Evolutionary conservation across 352 stramenopile species (phyloP).

Genomic region (Globisporangium spinosum): DNA sequence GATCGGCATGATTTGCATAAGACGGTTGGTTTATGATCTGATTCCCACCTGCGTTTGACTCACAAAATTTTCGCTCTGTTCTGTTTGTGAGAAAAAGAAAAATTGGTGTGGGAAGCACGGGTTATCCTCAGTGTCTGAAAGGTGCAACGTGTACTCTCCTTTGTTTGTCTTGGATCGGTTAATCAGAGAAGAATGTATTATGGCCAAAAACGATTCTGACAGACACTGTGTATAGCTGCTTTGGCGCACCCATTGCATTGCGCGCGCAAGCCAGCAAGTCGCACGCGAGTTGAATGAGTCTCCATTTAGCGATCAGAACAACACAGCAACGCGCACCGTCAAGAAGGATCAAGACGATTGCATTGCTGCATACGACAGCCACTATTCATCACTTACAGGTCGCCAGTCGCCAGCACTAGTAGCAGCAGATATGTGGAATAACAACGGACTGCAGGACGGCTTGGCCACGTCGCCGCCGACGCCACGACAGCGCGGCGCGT

Average conservation of each 20-base stretch:
- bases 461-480: constrained; percentile 8
- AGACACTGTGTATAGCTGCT: neutral
- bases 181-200: neutral
- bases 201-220: neutral
- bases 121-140: neutral
- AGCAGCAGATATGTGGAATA: neutral
- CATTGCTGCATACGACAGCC: neutral
- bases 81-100: neutral
- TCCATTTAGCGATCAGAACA: neutral
- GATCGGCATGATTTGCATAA: neutral
- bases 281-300: neutral
- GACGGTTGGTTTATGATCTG: neutral
- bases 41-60: neutral
- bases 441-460: neutral
- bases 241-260: neutral
- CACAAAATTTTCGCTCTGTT: neutral
- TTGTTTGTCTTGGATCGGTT: neutral
- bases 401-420: neutral
- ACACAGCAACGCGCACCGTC: neutral
- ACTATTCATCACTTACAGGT: neutral
- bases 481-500: constrained; percentile 15
- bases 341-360: neutral
- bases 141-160: neutral
- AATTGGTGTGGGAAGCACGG: neutral
- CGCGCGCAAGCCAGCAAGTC: neutral